These are phyloP conservation scores for Microthlaspi erraticum DNA, from an alignment of 345 rosid species.

Conservation along the genomic window DNA sequence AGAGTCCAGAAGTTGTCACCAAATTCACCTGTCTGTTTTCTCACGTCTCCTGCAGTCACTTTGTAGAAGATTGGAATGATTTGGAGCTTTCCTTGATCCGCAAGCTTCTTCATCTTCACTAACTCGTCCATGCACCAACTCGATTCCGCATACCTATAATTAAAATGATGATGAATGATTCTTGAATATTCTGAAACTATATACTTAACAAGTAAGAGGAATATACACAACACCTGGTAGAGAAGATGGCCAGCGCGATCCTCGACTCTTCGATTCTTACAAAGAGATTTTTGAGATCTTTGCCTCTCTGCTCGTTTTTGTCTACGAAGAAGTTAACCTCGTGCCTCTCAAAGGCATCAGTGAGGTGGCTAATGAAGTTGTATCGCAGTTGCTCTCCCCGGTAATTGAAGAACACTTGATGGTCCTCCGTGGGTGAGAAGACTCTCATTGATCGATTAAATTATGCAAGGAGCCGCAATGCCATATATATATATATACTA, in stretches of 20 bases:
- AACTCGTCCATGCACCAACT: constrained; percentile 30
- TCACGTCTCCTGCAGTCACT: constrained; percentile 15
- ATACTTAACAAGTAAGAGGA: too few relatives aligned
- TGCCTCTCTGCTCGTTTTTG: constrained; percentile 25
- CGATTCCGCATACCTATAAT: constrained; percentile 31
- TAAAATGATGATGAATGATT: not conserved
- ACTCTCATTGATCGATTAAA: not conserved
- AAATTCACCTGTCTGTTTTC: constrained; percentile 22
- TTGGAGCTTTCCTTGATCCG: constrained; percentile 3
- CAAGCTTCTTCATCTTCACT: constrained; percentile 16
- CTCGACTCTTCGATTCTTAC: constrained; percentile 19
- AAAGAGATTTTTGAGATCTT: constrained; percentile 23
- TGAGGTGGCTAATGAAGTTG: constrained; percentile 20
- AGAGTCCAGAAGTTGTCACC: constrained; percentile 33
- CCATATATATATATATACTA: too few relatives aligned
- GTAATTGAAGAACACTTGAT: constrained; percentile 22
- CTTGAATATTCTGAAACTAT: not conserved
- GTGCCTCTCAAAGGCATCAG: constrained; percentile 17
- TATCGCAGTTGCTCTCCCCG: constrained; percentile 2
- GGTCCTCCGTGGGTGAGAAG: not conserved
- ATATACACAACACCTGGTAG: constrained; percentile 21
- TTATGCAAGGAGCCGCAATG: too few relatives aligned
- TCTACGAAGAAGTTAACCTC: constrained; percentile 21
- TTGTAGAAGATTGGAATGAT: constrained; percentile 29
- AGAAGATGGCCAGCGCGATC: constrained; percentile 28